Conservation (phyloP, 1,284 basidiomycete genomes). For the Earliella scabrosa region DNA sequence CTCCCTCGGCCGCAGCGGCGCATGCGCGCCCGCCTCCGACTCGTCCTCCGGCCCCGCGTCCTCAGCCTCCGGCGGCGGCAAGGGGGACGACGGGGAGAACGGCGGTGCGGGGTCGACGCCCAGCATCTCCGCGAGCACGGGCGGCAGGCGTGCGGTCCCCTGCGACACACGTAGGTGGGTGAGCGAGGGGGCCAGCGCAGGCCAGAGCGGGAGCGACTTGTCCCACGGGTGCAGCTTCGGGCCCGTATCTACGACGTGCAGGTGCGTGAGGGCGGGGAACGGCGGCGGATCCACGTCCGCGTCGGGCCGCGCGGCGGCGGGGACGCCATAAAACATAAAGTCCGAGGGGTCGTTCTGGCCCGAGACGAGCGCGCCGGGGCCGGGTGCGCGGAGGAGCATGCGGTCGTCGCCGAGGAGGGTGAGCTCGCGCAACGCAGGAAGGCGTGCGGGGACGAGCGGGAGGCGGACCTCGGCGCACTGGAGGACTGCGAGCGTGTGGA, state of each 20-base stretch:
- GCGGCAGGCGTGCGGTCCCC: conserved; percentile 9
- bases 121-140: conserved; percentile 13
- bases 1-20: not conserved
- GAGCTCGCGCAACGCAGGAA: conserved; percentile 24
- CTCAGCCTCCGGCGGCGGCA: not conserved
- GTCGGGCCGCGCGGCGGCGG: not conserved
- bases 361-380: conserved; percentile 9
- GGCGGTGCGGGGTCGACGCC: conserved; percentile 8
- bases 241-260: conserved; percentile 18
- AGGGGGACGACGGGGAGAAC: not conserved
- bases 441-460: conserved; percentile 15
- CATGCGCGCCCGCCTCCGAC: not conserved
- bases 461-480: conserved; percentile 22
- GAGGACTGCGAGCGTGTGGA: conserved; percentile 19
- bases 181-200: conserved; percentile 14
- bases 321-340: conserved; percentile 18
- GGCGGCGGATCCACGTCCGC: conserved; percentile 4
- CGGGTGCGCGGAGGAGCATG: conserved; percentile 12
- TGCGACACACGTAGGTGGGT: conserved; percentile 21
- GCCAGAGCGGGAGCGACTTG: conserved; percentile 21
- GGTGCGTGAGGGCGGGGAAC: conserved; percentile 18
- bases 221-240: conserved; percentile 24
- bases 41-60: not conserved
- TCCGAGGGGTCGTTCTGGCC: conserved; percentile 21
- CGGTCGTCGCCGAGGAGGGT: conserved; percentile 24